Conservation (phyloP, 345 rosid species). For the Microcos paniculata region DNA sequence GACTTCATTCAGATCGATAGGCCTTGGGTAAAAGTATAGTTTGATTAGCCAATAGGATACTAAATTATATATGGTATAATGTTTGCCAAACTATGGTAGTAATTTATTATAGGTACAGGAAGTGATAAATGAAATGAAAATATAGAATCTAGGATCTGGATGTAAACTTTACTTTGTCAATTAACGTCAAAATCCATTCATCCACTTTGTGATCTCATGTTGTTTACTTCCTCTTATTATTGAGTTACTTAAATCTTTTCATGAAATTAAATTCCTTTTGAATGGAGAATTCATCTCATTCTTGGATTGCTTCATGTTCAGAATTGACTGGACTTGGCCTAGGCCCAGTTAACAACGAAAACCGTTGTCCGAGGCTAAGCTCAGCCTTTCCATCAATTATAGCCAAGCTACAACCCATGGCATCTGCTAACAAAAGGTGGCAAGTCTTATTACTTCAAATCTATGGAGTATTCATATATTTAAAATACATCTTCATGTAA, state of each 20-base stretch:
- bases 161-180: not conserved
- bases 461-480: no score
- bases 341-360: no score
- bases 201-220: not conserved
- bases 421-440: no score
- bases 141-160: not conserved
- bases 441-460: no score
- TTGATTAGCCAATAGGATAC: not conserved
- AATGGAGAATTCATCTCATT: not conserved
- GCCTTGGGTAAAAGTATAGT: conserved; percentile 1
- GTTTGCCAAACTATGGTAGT: not conserved
- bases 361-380: no score
- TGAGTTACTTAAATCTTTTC: not conserved
- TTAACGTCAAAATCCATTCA: conserved; percentile 1
- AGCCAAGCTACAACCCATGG: no score
- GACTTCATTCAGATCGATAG: not conserved
- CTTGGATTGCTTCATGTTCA: no score
- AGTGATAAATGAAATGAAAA: not conserved
- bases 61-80: not conserved
- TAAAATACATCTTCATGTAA: no score
- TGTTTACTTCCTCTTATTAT: not conserved
- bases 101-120: not conserved
- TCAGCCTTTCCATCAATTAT: no score
- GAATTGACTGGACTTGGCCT: no score
- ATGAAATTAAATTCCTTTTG: not conserved